Percentiles rank a stretch among this genome's conserved stretches.
phyloP scores from a whole-genome alignment of 2,329 filamentous ascomycete species.

The Cordyceps tenuipes region DNA sequence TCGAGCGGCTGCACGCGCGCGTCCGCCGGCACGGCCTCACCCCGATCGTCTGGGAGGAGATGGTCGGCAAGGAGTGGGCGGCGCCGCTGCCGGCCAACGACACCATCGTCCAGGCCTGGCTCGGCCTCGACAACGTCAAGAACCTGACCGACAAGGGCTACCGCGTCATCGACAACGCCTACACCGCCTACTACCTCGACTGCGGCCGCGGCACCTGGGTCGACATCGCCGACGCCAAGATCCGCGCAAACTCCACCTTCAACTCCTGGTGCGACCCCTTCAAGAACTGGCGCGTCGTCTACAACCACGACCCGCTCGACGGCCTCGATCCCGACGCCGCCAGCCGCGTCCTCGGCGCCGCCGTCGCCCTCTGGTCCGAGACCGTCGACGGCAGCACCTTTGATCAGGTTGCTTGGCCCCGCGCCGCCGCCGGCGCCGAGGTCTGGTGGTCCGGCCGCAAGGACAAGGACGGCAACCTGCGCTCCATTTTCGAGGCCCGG shows the following conservation, averaged over 20 bases:
- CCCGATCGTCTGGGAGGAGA: conserved; percentile 84
- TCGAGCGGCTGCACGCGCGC: conserved; percentile 60
- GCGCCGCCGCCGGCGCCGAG: conserved; percentile 64
- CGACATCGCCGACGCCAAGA: conserved; percentile 47
- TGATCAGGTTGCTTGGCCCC: conserved; percentile 71
- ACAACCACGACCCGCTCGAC: conserved; percentile 66
- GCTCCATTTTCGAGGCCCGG: conserved; percentile 60
- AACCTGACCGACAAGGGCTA: conserved; percentile 54
- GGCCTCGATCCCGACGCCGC: conserved; percentile 51
- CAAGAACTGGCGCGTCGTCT: conserved; percentile 76
- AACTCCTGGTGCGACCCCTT: conserved; percentile 71
- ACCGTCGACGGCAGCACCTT: conserved; percentile 65
- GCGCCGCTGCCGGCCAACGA: conserved; percentile 56
- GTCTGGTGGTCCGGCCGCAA: conserved; percentile 69
- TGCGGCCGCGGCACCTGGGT: conserved; percentile 76
- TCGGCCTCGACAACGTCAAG: conserved; percentile 53
- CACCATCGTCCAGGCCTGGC: conserved; percentile 73
- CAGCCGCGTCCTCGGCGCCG: conserved; percentile 68
- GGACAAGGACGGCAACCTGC: conserved; percentile 57
- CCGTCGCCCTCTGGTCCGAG: conserved; percentile 76
- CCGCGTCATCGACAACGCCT: conserved; percentile 67
- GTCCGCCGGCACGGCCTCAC: conserved; percentile 56
- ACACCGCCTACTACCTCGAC: conserved; percentile 70
- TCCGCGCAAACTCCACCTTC: conserved; percentile 57
- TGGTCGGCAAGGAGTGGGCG: conserved; percentile 68